Base-by-base conservation (phyloP, 257 asterid species). In the Nicotiana tabacum region DNA sequence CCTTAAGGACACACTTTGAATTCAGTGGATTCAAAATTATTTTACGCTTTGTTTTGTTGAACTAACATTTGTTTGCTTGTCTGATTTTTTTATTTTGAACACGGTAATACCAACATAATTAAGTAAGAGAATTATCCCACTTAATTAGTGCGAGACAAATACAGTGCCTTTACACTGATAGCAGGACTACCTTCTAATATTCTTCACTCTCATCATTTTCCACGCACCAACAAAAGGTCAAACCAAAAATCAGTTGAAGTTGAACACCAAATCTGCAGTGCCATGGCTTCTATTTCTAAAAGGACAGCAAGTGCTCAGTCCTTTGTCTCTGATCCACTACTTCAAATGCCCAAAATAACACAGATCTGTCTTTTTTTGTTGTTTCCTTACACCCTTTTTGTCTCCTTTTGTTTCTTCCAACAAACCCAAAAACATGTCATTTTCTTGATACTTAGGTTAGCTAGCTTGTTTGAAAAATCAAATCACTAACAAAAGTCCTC, bases 351-450 rank as follows among this genome's bases (percentile, higher is more conserved):
- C 61, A 48, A 46, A 27, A 7, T 74, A 74, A 27, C 62, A 24
- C 37, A 74, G 79, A 43, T 74, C 37, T 83, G 37, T 4, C 21
- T 83, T 18, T 4, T 68, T 81, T 79, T 74, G 30, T 43, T 55
- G 16, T 65, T 66, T 43, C n/a, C 13, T 77, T 68, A 37, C 24
- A 74, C 62, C 79, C 61, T 74, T 74, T 24, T 62, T 29, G 29
- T 60, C 30, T 60, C 66, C 11, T 58, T 58, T n/a, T 32, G 33
- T 39, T 39, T n/a, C 78, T 21, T 11, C n/a, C 8, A 21, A 21
- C 21, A 11, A 64, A 51, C 12, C 37, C 35, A 17, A 39, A 35
- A 69, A 39, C 78, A 69, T 39, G 18, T 9, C 17, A 10, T 39
- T n/a, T 69, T 68, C 77, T 69, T 69, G 18, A 69, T 69, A 18